These are phyloP conservation scores for Xanthoconium stramineum DNA, from an alignment of 768 basidiomycete species.

Conservation along the genomic window DNA sequence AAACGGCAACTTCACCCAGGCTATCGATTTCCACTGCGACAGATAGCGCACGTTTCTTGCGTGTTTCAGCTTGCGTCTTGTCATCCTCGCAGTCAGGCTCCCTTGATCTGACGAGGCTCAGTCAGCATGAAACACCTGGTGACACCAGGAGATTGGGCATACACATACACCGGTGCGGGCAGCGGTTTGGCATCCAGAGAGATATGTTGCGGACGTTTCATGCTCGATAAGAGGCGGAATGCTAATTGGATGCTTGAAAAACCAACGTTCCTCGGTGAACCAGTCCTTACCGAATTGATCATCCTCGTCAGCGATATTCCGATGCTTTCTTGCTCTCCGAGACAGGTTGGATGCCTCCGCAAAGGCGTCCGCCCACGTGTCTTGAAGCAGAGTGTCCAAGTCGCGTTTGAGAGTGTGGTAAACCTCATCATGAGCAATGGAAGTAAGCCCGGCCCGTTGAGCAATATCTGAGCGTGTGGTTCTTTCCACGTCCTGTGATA, in stretches of 20 bases:
- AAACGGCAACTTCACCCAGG: conserved; percentile 20
- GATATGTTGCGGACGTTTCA: conserved; percentile 32
- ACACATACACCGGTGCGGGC: conserved; percentile 37
- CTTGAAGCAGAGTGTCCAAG: conserved; percentile 21
- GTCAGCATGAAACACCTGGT: background rate
- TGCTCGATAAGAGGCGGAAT: conserved; percentile 48
- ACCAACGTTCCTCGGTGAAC: background rate
- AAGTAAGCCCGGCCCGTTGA: conserved; percentile 5
- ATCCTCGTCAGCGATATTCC: conserved; percentile 1
- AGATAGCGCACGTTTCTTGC: conserved; percentile 37
- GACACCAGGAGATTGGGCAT: background rate
- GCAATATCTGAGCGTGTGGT: conserved; percentile 38
- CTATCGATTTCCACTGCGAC: conserved; percentile 38
- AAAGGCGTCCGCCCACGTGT: conserved; percentile 20
- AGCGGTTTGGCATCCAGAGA: conserved; percentile 42
- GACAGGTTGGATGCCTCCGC: background rate
- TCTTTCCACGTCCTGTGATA: conserved; percentile 29
- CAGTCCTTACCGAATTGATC: background rate
- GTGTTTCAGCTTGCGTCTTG: conserved; percentile 39
- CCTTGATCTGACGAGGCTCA: conserved; percentile 34
- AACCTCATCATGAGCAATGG: conserved; percentile 4
- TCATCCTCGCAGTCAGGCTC: conserved; percentile 52
- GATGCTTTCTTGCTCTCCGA: background rate
- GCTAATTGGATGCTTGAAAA: conserved; percentile 25
- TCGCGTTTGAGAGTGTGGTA: conserved; percentile 16